A percentile compares a stretch with the other conserved stretches of the same genome.
These are phyloP conservation scores for Lichtheimia hyalospora DNA, from an alignment of 371 early-diverging fungal genomes.

Conservation along the genomic window DNA sequence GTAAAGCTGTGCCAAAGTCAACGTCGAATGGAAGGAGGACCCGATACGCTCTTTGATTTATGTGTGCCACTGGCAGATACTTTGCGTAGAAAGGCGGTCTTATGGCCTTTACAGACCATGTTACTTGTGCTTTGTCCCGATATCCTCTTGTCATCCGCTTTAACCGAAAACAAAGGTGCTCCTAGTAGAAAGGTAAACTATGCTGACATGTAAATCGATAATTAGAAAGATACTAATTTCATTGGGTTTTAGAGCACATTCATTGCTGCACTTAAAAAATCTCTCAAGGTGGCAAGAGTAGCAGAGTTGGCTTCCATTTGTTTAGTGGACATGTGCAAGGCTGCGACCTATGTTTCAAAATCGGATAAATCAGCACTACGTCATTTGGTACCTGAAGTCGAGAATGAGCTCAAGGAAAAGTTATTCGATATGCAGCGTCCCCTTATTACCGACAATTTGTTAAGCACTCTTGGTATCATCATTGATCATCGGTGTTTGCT, in stretches of 20 bases:
- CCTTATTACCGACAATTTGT: conserved; percentile 55
- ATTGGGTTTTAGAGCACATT: conserved; percentile 51
- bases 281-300: conserved; percentile 55
- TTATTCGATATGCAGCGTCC: conserved; percentile 63
- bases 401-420: conserved; percentile 71
- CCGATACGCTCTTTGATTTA: conserved; percentile 78
- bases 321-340: conserved; percentile 80
- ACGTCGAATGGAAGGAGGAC: conserved; percentile 67
- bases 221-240: background rate
- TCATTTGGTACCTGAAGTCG: conserved; percentile 70
- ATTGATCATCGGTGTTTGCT: conserved; percentile 39
- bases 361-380: conserved; percentile 65
- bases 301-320: conserved; percentile 77
- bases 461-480: conserved; percentile 51
- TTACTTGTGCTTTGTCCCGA: conserved; percentile 77
- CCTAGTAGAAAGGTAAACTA: background rate
- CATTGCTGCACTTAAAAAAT: conserved; percentile 63
- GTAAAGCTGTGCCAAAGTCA: conserved; percentile 61
- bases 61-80: conserved; percentile 68
- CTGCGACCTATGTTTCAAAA: conserved; percentile 68
- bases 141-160: conserved; percentile 41
- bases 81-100: conserved; percentile 54
- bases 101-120: conserved; percentile 84
- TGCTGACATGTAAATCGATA: too few species aligned
- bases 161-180: background rate